These are phyloP conservation scores for Neopestalotiopsis sp. DNA, from an alignment of 2,329 filamentous ascomycete genomes.

Conservation along the genomic window DNA sequence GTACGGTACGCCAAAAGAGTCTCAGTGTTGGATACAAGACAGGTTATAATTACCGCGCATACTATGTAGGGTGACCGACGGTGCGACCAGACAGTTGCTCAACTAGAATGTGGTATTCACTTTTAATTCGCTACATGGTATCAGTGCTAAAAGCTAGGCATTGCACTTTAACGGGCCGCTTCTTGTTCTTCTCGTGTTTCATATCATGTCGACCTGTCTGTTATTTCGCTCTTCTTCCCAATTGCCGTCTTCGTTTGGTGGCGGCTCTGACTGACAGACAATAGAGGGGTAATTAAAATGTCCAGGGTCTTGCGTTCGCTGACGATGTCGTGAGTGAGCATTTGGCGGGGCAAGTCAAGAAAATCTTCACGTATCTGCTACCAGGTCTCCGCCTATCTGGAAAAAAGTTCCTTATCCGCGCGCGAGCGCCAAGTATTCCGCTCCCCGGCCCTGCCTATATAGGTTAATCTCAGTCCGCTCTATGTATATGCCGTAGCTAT, in stretches of 20 bases:
- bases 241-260: neutral
- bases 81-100: neutral
- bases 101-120: neutral
- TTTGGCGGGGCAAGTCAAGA: constrained; percentile 15
- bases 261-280: neutral
- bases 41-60: neutral
- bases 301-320: neutral
- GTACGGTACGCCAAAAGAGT: neutral
- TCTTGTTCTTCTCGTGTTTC: neutral
- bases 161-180: neutral
- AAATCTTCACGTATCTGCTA: constrained; percentile 15
- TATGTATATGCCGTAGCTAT: neutral
- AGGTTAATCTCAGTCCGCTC: neutral
- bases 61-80: neutral
- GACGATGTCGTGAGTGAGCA: neutral
- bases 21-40: neutral
- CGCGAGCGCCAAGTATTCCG: neutral
- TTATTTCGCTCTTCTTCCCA: neutral
- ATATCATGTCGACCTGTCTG: neutral
- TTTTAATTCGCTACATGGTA: neutral
- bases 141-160: neutral
- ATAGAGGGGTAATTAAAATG: constrained; percentile 1
- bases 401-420: neutral
- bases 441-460: neutral
- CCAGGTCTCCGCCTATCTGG: neutral